These are phyloP conservation scores for Metroxylon sagu DNA, from an alignment of 176 grass and related monocot genomes.

Conservation along the genomic window DNA sequence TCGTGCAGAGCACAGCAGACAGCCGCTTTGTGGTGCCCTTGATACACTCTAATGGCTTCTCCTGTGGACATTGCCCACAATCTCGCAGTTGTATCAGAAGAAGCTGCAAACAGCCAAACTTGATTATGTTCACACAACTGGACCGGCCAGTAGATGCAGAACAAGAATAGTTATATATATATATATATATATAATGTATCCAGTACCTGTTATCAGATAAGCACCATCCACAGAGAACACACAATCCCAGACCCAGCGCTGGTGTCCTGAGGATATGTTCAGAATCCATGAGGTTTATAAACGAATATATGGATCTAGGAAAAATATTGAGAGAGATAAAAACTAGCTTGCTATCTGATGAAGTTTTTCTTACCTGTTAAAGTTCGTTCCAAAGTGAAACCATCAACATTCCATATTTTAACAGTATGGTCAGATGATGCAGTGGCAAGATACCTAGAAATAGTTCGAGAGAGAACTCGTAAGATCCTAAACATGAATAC, in stretches of 20 bases:
- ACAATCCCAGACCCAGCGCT: constrained; percentile 91
- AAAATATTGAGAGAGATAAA: too few relatives aligned
- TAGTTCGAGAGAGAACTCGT: background rate
- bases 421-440: constrained; percentile 83
- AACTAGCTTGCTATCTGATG: too few relatives aligned
- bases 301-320: too few relatives aligned
- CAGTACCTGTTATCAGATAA: constrained; percentile 75
- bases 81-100: constrained; percentile 75
- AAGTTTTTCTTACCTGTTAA: constrained; percentile 47
- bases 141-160: too few relatives aligned
- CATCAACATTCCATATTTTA: constrained; percentile 97
- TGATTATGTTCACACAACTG: too few relatives aligned
- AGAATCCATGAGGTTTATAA: background rate
- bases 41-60: constrained; percentile 78
- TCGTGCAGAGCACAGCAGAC: constrained; percentile 76
- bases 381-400: constrained; percentile 85
- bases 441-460: constrained; percentile 81
- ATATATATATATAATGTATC: background rate
- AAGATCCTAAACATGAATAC: background rate
- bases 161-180: too few relatives aligned
- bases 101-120: constrained; percentile 34
- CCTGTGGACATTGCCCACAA: constrained; percentile 68
- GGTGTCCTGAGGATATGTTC: constrained; percentile 46
- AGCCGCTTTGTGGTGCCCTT: constrained; percentile 82
- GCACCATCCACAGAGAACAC: constrained; percentile 89